Conservation (phyloP, 75 land plant species). For the Chamaecyparis obtusa region DNA sequence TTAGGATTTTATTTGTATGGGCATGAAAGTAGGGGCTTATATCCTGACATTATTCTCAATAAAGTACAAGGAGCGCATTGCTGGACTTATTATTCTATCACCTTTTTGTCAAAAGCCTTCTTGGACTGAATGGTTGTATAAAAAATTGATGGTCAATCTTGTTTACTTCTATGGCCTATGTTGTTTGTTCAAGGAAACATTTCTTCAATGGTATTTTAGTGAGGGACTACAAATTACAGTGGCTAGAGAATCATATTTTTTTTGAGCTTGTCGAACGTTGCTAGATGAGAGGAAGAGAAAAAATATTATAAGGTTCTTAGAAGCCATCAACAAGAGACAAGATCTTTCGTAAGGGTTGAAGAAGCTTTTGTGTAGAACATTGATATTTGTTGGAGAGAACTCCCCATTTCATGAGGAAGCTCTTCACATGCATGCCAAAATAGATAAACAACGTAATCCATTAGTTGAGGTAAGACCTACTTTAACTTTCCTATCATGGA, state of each 20-base stretch:
- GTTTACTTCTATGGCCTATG: conserved; percentile 90
- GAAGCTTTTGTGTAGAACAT: conserved; percentile 66
- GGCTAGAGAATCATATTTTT: conserved; percentile 63
- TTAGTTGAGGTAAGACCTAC: conserved; percentile 64
- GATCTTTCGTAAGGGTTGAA: conserved; percentile 62
- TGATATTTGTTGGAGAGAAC: conserved; percentile 79
- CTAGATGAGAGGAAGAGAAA: conserved; percentile 47
- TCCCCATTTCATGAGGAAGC: conserved; percentile 81
- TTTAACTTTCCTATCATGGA: background rate
- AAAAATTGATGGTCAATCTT: conserved; percentile 63
- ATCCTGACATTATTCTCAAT: conserved; percentile 42
- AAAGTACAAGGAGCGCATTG: conserved; percentile 24
- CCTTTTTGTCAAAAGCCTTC: conserved; percentile 18
- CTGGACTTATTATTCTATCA: conserved; percentile 24
- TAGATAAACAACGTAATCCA: conserved; percentile 64
- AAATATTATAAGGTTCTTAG: conserved; percentile 47
- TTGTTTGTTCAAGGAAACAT: conserved; percentile 64
- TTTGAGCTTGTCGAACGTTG: conserved; percentile 55
- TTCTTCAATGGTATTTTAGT: conserved; percentile 83
- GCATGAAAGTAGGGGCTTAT: conserved; percentile 51
- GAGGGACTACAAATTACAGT: conserved; percentile 51
- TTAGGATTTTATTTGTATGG: conserved; percentile 42
- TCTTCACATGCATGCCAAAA: conserved; percentile 54
- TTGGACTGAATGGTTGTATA: conserved; percentile 26
- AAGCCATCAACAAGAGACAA: conserved; percentile 53